Evolutionary conservation across 306 rosid genomes (phyloP).

Genomic region (Cucurbita ficifolia): DNA sequence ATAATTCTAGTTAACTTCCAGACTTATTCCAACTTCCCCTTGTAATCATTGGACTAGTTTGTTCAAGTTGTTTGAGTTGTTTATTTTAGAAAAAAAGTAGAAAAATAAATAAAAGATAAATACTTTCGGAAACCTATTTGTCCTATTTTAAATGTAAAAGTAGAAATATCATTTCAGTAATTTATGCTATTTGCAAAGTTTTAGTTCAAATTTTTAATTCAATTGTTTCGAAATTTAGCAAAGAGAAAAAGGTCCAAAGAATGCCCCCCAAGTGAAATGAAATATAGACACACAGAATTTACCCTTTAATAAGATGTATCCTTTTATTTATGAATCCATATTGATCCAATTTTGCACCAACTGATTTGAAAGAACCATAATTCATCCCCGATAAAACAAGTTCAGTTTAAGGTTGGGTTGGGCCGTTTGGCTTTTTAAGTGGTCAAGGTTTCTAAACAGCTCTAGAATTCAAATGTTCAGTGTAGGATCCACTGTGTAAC

Average conservation of each 20-base stretch:
- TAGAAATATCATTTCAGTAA: not conserved
- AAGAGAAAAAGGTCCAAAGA: not conserved
- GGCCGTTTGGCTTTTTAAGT: not conserved
- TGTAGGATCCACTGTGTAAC: not conserved
- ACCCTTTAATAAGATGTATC: not conserved
- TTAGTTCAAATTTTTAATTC: not conserved
- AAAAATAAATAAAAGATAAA: not conserved
- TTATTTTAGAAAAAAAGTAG: not conserved
- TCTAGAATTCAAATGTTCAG: not conserved
- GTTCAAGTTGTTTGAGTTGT: not conserved
- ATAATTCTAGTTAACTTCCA: not conserved
- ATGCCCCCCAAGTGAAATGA: not conserved
- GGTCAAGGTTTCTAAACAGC: not conserved
- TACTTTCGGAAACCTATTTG: not conserved
- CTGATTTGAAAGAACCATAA: not conserved
- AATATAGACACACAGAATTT: not conserved
- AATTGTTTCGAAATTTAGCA: not conserved
- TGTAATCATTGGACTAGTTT: not conserved
- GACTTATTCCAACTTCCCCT: not conserved
- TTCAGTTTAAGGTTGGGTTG: not conserved
- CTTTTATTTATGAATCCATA: not conserved
- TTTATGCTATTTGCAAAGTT: not conserved
- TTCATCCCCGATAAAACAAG: not conserved
- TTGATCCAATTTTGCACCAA: not conserved
- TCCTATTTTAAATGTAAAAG: not conserved